Conservation (phyloP, 345 rosid genomes). For the Limnanthes douglasii region DNA sequence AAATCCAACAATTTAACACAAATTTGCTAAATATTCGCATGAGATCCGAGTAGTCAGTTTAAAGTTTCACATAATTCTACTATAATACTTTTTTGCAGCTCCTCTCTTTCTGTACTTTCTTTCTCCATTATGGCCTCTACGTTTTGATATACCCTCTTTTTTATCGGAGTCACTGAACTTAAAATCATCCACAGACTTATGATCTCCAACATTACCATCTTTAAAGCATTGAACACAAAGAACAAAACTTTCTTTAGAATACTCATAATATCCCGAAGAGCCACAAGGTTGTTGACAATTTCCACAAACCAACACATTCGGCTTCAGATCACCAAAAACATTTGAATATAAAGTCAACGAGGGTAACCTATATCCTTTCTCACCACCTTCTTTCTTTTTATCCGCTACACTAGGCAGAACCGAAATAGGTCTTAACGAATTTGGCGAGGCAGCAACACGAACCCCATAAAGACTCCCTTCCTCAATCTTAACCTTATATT, state of each 20-base stretch:
- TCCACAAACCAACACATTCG: slow-evolving; percentile 21
- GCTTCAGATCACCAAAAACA: slow-evolving; percentile 37
- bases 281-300: slow-evolving; percentile 36
- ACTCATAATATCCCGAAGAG: slow-evolving; percentile 31
- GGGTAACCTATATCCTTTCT: slow-evolving; percentile 26
- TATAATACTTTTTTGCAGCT: no score
- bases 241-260: slow-evolving; percentile 55
- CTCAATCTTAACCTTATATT: slow-evolving; percentile 27
- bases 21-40: no score
- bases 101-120: no score
- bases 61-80: no score
- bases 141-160: no score
- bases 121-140: no score
- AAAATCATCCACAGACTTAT: slow-evolving; percentile 41
- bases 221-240: slow-evolving; percentile 57
- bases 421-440: slow-evolving; percentile 42
- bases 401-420: slow-evolving; percentile 15
- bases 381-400: slow-evolving; percentile 9
- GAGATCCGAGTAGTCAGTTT: no score
- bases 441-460: slow-evolving; percentile 60
- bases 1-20: no score
- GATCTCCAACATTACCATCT: slow-evolving; percentile 45
- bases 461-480: slow-evolving; percentile 59
- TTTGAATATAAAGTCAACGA: slow-evolving; percentile 63
- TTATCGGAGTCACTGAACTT: slow-evolving; percentile 20